Base-by-base conservation (phyloP, 2,329 filamentous ascomycete genomes). In the Hypoxylon sp. region DNA sequence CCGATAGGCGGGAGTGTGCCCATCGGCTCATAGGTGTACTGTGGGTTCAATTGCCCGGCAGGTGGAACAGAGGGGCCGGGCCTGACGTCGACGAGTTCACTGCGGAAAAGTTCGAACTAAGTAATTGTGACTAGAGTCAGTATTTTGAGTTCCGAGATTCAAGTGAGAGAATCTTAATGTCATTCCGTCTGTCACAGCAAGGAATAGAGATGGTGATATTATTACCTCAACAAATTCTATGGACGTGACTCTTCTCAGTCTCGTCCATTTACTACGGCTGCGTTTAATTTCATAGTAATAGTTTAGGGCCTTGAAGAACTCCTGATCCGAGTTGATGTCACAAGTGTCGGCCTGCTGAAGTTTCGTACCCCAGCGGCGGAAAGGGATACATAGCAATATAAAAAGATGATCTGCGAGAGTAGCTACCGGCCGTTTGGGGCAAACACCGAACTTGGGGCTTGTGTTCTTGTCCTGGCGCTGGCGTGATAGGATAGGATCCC, bases 221-320 rank as follows among this genome's bases (percentile, higher is more conserved):
- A 36, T 55, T 55, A 55, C 51, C 51, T 55, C 19, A 25, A 55
- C 36, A 30, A 55, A 55, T 13, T 55, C n/a, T 14, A 55, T 28
- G 17, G 34, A 41, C 6, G 13, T n/a, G 14, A 55, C 51, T 43
- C 21, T 55, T 25, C 36, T 32, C 3, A 38, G 34, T 28, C 32
- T 36, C 21, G 21, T 14, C 21, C 28, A 43, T 6, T 19, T 19
- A 30, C 14, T n/a, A 5, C 34, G 17, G 13, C 19, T 11, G 4
- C 51, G 34, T 34, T 41, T n/a, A 3, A 17, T 11, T 10, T 30
- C 2, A 9, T 55, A 55, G 13, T 10, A 41, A 5, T 21, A 9
- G 1, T 34, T 19, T 14, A 55, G 23, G 6, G 30, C 28, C 19
- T 9, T 17, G 21, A 55, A 55, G 51, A 55, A 55, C 21, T 55